These are phyloP conservation scores for Russula dissimulans DNA, from an alignment of 768 basidiomycete species.

Conservation along the genomic window DNA sequence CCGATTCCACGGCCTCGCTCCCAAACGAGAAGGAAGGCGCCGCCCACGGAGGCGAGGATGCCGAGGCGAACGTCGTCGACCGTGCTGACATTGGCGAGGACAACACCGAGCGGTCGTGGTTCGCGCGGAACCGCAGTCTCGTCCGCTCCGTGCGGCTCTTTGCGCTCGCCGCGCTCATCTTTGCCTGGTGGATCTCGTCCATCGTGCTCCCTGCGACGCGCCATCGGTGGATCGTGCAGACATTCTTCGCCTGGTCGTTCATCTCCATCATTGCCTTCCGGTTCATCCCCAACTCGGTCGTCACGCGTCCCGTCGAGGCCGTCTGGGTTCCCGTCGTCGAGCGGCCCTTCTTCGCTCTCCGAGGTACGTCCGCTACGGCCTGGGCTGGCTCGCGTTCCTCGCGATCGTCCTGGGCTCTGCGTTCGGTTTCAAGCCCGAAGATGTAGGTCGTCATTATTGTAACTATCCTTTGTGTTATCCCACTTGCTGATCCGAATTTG, in stretches of 20 bases:
- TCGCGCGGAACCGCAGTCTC: conserved; percentile 13
- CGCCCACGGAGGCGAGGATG: neutral
- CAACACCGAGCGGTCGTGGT: conserved; percentile 19
- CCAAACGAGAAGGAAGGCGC: conserved; percentile 23
- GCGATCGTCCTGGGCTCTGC: conserved; percentile 79
- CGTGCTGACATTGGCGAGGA: conserved; percentile 1
- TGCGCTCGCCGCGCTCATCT: conserved; percentile 48
- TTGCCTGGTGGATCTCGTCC: conserved; percentile 82
- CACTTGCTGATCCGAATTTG: neutral
- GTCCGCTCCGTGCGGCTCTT: conserved; percentile 34
- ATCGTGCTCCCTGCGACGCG: conserved; percentile 61
- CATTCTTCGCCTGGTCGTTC: conserved; percentile 78
- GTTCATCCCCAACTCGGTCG: conserved; percentile 64
- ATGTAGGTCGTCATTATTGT: conserved; percentile 27
- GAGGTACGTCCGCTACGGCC: conserved; percentile 41
- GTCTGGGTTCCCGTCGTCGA: conserved; percentile 61
- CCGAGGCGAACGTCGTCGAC: neutral
- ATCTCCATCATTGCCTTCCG: conserved; percentile 72
- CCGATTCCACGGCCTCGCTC: conserved; percentile 21
- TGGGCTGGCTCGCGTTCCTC: conserved; percentile 73
- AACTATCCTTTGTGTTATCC: neutral
- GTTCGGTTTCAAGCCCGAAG: conserved; percentile 63
- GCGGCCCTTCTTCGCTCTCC: conserved; percentile 57
- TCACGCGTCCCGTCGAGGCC: conserved; percentile 62
- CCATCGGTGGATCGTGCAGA: conserved; percentile 76